phyloP scores from a whole-genome alignment of 306 rosid genomes.

The Casuarina equisetifolia region DNA sequence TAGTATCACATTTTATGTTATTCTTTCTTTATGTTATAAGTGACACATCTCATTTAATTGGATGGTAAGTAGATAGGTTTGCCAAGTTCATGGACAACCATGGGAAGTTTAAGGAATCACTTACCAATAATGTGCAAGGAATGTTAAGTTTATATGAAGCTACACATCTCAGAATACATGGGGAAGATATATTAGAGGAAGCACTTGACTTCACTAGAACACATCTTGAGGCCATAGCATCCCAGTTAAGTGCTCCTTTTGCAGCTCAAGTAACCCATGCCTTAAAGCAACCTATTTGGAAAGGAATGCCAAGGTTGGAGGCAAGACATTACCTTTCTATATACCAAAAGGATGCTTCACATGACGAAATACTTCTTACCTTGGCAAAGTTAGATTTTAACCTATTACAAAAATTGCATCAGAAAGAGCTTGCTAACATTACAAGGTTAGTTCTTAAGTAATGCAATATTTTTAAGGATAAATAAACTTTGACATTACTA shows the following conservation, averaged over 20 bases:
- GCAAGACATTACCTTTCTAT: no score
- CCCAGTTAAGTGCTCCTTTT: conserved; percentile 1
- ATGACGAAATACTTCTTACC: no score
- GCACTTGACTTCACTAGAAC: conserved; percentile 11
- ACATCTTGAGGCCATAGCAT: conserved; percentile 1
- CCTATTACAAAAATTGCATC: conserved; percentile 40
- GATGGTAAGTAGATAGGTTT: background rate
- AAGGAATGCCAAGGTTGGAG: no score
- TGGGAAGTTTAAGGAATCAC: background rate
- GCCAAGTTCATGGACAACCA: background rate
- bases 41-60: background rate
- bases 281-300: conserved; percentile 15
- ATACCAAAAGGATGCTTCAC: no score
- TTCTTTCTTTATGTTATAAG: no score
- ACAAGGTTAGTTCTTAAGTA: conserved; percentile 21
- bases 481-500: background rate
- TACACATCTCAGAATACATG: background rate
- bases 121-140: background rate
- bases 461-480: no score
- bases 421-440: conserved; percentile 31
- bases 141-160: conserved; percentile 14
- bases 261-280: conserved; percentile 7
- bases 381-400: conserved; percentile 41
- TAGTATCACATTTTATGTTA: no score
- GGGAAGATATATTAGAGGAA: conserved; percentile 13